Percentiles rank a stretch among this genome's conserved stretches.
phyloP scores from a whole-genome alignment of 108 stramenopile genomes.

The Conticribra guillardii region DNA sequence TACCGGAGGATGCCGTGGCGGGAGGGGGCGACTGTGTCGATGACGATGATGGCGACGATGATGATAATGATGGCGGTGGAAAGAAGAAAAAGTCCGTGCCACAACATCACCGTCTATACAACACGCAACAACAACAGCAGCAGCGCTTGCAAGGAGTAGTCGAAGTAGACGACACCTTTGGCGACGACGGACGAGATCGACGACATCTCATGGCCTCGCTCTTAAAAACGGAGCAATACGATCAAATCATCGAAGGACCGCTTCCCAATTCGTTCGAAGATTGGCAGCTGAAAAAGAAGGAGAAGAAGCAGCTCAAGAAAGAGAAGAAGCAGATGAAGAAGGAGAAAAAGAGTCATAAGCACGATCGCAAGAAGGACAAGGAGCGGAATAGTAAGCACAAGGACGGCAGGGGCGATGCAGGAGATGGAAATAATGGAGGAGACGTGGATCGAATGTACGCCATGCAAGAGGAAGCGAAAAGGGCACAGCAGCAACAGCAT shows the following conservation, averaged over 20 bases:
- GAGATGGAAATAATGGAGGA: slow-evolving; percentile 1
- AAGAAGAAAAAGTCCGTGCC: background rate
- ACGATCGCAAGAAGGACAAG: slow-evolving; percentile 13
- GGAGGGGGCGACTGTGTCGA: too few species aligned
- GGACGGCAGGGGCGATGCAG: background rate
- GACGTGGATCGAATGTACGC: background rate
- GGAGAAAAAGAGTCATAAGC: slow-evolving; percentile 22
- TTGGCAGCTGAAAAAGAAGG: too few species aligned
- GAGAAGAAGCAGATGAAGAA: slow-evolving; percentile 31
- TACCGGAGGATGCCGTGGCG: too few species aligned
- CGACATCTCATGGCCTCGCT: background rate
- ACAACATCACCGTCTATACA: background rate
- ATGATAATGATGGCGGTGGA: background rate
- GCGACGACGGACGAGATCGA: background rate
- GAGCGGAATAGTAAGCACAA: background rate
- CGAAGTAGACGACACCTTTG: background rate
- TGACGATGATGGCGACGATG: background rate
- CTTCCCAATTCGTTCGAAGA: too few species aligned
- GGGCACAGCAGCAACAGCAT: slow-evolving; percentile 6
- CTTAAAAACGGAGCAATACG: too few species aligned
- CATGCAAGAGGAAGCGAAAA: background rate
- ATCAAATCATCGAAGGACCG: too few species aligned
- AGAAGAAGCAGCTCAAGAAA: slow-evolving; percentile 22
- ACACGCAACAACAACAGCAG: too few species aligned
- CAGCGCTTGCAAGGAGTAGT: background rate